Conservation (phyloP, 768 basidiomycete species). For the Hysterangium stoloniferum region DNA sequence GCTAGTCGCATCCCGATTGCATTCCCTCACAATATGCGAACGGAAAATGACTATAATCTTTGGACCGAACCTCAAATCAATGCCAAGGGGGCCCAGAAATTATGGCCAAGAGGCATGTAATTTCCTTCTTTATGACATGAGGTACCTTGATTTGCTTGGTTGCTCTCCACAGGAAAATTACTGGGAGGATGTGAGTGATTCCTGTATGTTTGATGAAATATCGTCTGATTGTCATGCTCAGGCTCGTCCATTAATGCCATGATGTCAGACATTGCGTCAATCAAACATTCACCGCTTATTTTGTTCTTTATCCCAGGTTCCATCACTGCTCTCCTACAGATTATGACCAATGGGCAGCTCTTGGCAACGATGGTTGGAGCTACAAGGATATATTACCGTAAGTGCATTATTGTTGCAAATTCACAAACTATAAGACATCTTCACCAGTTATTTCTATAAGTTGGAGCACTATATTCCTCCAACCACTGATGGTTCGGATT, state of each 20-base stretch:
- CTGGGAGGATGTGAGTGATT: conserved; percentile 60
- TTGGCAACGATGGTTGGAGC: conserved; percentile 45
- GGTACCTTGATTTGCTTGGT: background rate
- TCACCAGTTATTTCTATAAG: conserved; percentile 55
- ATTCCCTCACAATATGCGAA: conserved; percentile 32
- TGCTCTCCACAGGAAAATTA: conserved; percentile 40
- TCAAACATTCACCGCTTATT: background rate
- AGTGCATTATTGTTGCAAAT: conserved; percentile 2
- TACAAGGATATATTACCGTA: conserved; percentile 47
- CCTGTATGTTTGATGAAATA: background rate
- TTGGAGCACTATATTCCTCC: conserved; percentile 53
- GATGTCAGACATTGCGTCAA: conserved; percentile 26
- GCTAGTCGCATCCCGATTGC: conserved; percentile 38
- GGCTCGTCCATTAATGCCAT: conserved; percentile 61
- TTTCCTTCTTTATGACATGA: conserved; percentile 7
- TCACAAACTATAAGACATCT: background rate
- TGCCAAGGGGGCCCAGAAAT: conserved; percentile 40
- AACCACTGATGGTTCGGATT: too few species aligned
- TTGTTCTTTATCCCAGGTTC: conserved; percentile 18
- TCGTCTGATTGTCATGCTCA: conserved; percentile 17
- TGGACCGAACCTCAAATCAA: conserved; percentile 50
- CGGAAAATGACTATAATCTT: conserved; percentile 41
- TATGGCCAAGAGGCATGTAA: conserved; percentile 57
- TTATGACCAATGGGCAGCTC: conserved; percentile 53
- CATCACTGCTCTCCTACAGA: conserved; percentile 63